Base-by-base conservation (phyloP, 805 yeast genomes). In the Myxozyma lipomycoides region DNA sequence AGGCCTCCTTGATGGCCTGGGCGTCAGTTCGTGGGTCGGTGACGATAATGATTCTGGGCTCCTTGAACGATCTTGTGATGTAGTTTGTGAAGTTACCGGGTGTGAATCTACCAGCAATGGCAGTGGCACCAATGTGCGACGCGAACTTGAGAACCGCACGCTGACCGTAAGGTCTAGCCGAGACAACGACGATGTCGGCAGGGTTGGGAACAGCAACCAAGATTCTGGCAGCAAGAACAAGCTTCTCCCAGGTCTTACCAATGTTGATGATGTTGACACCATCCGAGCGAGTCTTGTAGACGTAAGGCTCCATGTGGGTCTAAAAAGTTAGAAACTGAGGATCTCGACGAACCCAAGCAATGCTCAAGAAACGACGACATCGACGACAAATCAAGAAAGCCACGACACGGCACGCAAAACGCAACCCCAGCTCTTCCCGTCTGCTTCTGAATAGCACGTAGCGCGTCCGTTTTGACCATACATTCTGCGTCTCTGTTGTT, bases 11-110 rank as follows among this genome's bases (percentile, higher is more conserved):
- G 84, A 93, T 93, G 71, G 99, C 98, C 82, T 93, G 98, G 73
- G 96, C 86, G 73, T 93, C 98, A 67, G 98, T 91, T 85, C 98
- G 91, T 81, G 99, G 98, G 81, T 93, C 98, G 71, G 98, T 91
- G 72, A 93, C 98, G 69, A 93, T 81, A 75, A 93, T 89, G 74
- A 93, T 84, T 82, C 99, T 88, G 83, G 99, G 99, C 83, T 93
- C 99, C 82, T 91, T 93, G 96, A 93, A 93, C 68, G 97, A 88
- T 80, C 97, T 91, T 78, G 98, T 93, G 82, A 91, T 93, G 82
- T 93, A 93, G 83, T 93, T 93, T 75, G 99, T 93, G 93, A 93
- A 93, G 81, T 86, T 84, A 87, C 99, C 99, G 79, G 99, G 99
- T 70, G 98, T 93, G 86, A 93, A 93, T 82, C 99, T 89, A 79